Evolutionary conservation across 2,329 filamentous ascomycete genomes (phyloP).

Genomic region (Dactylellina parvicollis): DNA sequence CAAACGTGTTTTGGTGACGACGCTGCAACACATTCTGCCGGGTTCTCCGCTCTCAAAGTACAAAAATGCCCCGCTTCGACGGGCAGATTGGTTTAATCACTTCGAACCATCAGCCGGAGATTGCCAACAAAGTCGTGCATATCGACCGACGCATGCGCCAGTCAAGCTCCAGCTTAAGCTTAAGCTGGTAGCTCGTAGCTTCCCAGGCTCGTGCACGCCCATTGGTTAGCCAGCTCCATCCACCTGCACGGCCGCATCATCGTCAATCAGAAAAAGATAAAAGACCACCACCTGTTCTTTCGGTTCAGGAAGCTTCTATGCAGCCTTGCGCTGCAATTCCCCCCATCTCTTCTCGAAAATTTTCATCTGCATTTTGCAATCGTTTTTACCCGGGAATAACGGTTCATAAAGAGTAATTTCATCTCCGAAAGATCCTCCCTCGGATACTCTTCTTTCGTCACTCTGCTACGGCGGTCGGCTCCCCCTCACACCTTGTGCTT

Average conservation of each 20-base stretch:
- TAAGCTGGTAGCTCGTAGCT: constrained; percentile 28
- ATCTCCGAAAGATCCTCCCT: constrained; percentile 7
- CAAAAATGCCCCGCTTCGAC: constrained; percentile 29
- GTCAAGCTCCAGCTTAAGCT: constrained; percentile 29
- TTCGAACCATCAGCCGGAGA: background rate
- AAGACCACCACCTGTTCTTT: constrained; percentile 21
- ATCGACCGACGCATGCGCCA: constrained; percentile 19
- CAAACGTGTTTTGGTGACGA: constrained; percentile 24
- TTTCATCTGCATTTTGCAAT: background rate
- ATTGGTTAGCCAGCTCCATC: constrained; percentile 21
- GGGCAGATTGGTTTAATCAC: background rate
- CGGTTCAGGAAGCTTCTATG: constrained; percentile 53
- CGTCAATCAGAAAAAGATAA: constrained; percentile 11
- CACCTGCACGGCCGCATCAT: constrained; percentile 41
- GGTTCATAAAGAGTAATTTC: constrained; percentile 24
- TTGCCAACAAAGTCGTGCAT: constrained; percentile 50
- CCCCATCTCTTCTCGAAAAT: constrained; percentile 23
- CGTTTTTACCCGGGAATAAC: background rate
- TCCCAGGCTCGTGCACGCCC: constrained; percentile 10
- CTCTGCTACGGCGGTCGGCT: background rate
- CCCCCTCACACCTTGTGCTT: background rate
- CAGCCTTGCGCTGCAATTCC: constrained; percentile 33
- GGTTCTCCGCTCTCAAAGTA: background rate
- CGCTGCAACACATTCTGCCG: constrained; percentile 25
- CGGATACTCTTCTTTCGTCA: background rate